Evolutionary conservation across 2,329 filamentous ascomycete species (phyloP).

Genomic region (Neonectria faginata): DNA sequence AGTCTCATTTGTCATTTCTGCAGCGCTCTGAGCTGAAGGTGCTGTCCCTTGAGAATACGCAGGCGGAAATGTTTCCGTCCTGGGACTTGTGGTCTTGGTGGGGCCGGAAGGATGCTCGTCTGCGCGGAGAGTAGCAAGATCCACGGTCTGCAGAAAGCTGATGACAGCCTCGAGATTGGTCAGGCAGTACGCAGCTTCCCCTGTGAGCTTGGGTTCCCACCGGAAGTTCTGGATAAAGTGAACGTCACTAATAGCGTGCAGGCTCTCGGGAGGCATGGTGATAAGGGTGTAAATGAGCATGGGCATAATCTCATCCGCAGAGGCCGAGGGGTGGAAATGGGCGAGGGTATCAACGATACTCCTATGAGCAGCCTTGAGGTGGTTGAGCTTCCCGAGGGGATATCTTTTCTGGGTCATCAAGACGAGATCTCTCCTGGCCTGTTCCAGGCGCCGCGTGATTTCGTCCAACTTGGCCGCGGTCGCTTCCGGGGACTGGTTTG

Average conservation of each 20-base stretch:
- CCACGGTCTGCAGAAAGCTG: conserved; percentile 94
- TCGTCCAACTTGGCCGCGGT: conserved; percentile 72
- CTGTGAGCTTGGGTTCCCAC: conserved; percentile 85
- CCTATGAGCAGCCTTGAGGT: conserved; percentile 89
- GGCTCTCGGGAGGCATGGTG: conserved; percentile 84
- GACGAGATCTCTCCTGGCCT: conserved; percentile 75
- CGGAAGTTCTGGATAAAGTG: conserved; percentile 94
- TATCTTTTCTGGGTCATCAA: conserved; percentile 90
- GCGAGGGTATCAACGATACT: conserved; percentile 89
- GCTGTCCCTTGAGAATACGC: conserved; percentile 63
- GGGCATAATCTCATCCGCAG: conserved; percentile 95
- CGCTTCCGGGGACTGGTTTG: conserved; percentile 67
- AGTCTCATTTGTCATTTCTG: conserved; percentile 49
- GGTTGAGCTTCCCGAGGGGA: conserved; percentile 89
- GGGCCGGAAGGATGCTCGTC: conserved; percentile 81
- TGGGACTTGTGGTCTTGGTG: conserved; percentile 65
- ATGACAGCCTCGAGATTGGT: conserved; percentile 96
- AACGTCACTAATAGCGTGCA: conserved; percentile 94
- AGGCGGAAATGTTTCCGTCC: conserved; percentile 67
- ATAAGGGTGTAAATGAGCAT: conserved; percentile 97
- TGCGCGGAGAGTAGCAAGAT: conserved; percentile 86
- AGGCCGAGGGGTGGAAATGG: conserved; percentile 80
- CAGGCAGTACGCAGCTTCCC: conserved; percentile 94
- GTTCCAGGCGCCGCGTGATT: conserved; percentile 77
- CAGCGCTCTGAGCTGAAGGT: conserved; percentile 47